Evolutionary conservation across 345 rosid species (phyloP), one percentile per base, ranked within the genome.

Genomic region (Populus pruinosa): DNA sequence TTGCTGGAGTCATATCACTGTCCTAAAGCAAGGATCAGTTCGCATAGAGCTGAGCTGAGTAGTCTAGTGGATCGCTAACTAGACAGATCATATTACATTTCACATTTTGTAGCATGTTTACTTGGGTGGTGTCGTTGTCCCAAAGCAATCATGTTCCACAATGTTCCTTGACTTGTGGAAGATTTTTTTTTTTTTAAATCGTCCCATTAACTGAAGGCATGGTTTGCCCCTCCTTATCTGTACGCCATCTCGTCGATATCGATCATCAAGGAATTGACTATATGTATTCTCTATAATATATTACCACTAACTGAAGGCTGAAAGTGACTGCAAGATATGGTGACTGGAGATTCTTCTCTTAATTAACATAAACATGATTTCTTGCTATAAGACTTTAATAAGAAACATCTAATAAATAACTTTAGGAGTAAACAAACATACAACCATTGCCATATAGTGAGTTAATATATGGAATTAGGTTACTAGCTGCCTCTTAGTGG

Each of bases 391-490:
- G 27, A 23, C 14, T 23, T 59, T 23, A 59, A 59, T 4, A n/a
- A 23, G 2, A 36, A 7, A 36, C 31, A 33, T 23, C 14, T 25
- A 44, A 31, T 41, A 29, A 25, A 5, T 29, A 47, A 29, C 66
- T 47, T 7, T 44, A 70, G 5, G 27, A 23, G 47, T 35, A 27
- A 73, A 39, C 33, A 61, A 61, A 29, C 55, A n/a, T 25, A 27
- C 25, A 67, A 21, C 71, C 29, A 3, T 72, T 61, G 39, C 67
- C 79, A 77, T 62, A 77, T 74, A 77, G 68, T 31, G 80, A 82
- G 87, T 71, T 21, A 23, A 55, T 72, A 82, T 44, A 65, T 86
- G 76, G 78, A 64, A 67, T 10, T 5, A 59, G 44, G 72, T 4
- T 33, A 18, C 6, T 6, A 27, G 18, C 6, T 21, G 31, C 36